Evolutionary conservation across 306 rosid species (phyloP).

Genomic region (Begonia peltatifolia): DNA sequence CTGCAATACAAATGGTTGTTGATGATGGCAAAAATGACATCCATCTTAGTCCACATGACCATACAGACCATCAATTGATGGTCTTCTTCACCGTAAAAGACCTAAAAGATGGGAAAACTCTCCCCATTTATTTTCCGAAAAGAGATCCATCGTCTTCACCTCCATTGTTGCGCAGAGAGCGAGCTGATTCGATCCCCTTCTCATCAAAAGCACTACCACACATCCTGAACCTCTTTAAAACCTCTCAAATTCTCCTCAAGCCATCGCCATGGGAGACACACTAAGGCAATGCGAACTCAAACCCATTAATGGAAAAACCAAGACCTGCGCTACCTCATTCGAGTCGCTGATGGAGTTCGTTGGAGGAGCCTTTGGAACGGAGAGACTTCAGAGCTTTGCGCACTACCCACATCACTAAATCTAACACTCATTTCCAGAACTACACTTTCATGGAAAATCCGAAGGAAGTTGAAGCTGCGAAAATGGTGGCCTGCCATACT

Average conservation of each 20-base stretch:
- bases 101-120: conserved; percentile 31
- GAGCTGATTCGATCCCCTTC: conserved; percentile 51
- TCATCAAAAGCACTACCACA: conserved; percentile 29
- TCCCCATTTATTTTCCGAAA: conserved; percentile 54
- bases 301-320: conserved; percentile 57
- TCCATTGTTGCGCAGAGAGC: conserved; percentile 26
- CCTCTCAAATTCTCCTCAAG: conserved; percentile 46
- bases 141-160: conserved; percentile 47
- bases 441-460: conserved; percentile 38
- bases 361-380: conserved; percentile 19
- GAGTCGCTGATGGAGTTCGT: conserved; percentile 62
- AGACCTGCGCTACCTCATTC: conserved; percentile 56
- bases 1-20: neutral
- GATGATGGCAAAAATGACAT: neutral
- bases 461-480: conserved; percentile 24
- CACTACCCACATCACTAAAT: conserved; percentile 34
- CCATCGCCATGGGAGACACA: conserved; percentile 55
- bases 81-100: conserved; percentile 57
- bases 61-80: conserved; percentile 23
- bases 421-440: conserved; percentile 46
- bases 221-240: conserved; percentile 33
- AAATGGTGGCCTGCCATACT: conserved; percentile 73
- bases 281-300: conserved; percentile 40
- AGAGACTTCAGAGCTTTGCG: conserved; percentile 16
- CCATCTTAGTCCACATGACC: neutral